Percentiles rank a stretch among this genome's conserved stretches.
Conservation (phyloP, 2,329 filamentous ascomycete species). For the Colletotrichum tropicicola region DNA sequence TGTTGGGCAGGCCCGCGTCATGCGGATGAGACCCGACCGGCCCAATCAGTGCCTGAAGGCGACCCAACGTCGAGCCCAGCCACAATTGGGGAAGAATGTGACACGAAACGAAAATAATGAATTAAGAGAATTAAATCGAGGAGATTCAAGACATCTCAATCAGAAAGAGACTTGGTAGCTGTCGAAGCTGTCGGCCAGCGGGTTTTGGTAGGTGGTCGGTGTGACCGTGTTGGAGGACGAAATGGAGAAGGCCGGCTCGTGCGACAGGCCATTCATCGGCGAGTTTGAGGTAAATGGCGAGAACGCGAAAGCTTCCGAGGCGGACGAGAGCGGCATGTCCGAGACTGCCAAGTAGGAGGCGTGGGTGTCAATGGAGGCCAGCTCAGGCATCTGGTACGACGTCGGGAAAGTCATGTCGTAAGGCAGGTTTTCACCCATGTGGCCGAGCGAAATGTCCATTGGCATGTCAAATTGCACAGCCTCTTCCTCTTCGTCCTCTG, state of each 20-base stretch:
- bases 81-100: background rate
- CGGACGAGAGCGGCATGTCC: slow-evolving; percentile 27
- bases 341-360: slow-evolving; percentile 17
- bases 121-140: background rate
- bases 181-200: slow-evolving; percentile 16
- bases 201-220: slow-evolving; percentile 23
- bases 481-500: slow-evolving; percentile 38
- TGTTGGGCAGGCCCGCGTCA: slow-evolving; percentile 25
- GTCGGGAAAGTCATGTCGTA: slow-evolving; percentile 18
- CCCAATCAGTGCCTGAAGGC: slow-evolving; percentile 26
- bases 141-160: slow-evolving; percentile 8
- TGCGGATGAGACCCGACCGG: background rate
- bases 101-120: slow-evolving; percentile 3
- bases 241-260: slow-evolving; percentile 30
- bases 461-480: slow-evolving; percentile 12
- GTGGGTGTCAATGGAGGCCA: slow-evolving; percentile 25
- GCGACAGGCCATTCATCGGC: slow-evolving; percentile 25
- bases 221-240: slow-evolving; percentile 30
- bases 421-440: slow-evolving; percentile 27
- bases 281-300: slow-evolving; percentile 23
- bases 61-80: slow-evolving; percentile 9
- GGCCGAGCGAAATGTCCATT: slow-evolving; percentile 22
- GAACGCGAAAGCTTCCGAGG: slow-evolving; percentile 22
- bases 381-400: slow-evolving; percentile 23
- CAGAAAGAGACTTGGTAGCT: slow-evolving; percentile 10